A percentile compares a stretch with the other conserved stretches of the same genome.
Evolutionary conservation across 1,284 basidiomycete genomes (phyloP).

Genomic region (Leucoagaricus sp.): DNA sequence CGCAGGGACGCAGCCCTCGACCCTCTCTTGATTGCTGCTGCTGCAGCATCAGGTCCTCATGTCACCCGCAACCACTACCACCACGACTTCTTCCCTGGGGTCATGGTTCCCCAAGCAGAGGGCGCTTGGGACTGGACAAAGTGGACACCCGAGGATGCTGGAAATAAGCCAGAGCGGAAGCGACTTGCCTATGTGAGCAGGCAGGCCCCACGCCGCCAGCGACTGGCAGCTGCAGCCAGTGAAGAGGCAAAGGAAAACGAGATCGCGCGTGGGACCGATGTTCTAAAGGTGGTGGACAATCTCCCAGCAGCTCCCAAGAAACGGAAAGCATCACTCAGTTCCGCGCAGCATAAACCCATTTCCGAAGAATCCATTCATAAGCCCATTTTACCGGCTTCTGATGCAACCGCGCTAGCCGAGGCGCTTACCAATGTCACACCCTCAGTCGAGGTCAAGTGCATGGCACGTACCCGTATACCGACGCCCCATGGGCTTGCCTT

Average conservation of each 20-base stretch:
- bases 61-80: constrained; percentile 78
- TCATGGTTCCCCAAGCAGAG: constrained; percentile 51
- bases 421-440: constrained; percentile 30
- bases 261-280: constrained; percentile 30
- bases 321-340: constrained; percentile 34
- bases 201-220: constrained; percentile 69
- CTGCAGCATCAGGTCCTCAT: constrained; percentile 67
- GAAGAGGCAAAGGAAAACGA: constrained; percentile 41
- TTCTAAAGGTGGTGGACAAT: constrained; percentile 31
- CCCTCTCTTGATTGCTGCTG: constrained; percentile 72
- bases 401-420: constrained; percentile 17
- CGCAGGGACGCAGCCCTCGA: constrained; percentile 70
- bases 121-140: constrained; percentile 61
- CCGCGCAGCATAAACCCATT: constrained; percentile 21
- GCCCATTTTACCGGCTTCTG: constrained; percentile 9
- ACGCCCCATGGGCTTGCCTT: constrained; percentile 95
- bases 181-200: constrained; percentile 63
- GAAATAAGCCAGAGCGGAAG: constrained; percentile 40
- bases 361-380: constrained; percentile 17
- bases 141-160: constrained; percentile 43
- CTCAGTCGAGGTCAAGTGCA: constrained; percentile 71
- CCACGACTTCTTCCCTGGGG: constrained; percentile 68
- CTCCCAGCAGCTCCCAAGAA: constrained; percentile 36
- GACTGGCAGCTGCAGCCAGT: constrained; percentile 35
- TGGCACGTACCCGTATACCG: constrained; percentile 96